Conservation (phyloP, 2,329 filamentous ascomycete species). For the Fusarium sp. region DNA sequence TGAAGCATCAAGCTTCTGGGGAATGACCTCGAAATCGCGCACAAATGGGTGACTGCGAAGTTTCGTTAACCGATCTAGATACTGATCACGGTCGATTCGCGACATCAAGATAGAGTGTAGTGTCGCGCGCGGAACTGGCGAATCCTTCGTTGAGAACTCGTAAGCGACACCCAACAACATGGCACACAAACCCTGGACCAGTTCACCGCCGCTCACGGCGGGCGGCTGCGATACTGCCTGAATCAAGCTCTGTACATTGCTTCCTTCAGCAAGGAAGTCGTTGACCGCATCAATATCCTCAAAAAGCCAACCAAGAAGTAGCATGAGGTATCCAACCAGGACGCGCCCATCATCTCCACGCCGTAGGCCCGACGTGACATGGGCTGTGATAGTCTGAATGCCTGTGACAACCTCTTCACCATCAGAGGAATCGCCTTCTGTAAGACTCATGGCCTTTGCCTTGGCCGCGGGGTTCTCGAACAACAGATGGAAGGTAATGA, state of each 20-base stretch:
- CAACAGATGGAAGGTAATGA: conserved; percentile 85
- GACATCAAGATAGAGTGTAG: conserved; percentile 80
- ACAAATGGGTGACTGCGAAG: conserved; percentile 80
- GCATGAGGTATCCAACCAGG: conserved; percentile 84
- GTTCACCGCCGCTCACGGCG: conserved; percentile 65
- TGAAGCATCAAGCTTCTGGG: conserved; percentile 67
- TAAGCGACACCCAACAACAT: conserved; percentile 88
- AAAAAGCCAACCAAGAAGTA: conserved; percentile 88
- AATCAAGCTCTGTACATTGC: conserved; percentile 85
- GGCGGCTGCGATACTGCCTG: conserved; percentile 71
- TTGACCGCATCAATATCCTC: conserved; percentile 92
- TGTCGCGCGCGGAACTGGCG: conserved; percentile 81
- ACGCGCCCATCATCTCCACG: conserved; percentile 79
- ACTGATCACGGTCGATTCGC: conserved; percentile 83
- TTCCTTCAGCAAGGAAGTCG: conserved; percentile 90
- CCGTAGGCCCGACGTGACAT: conserved; percentile 81
- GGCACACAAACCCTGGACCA: conserved; percentile 83
- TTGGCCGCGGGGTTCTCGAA: conserved; percentile 84
- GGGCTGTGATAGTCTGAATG: conserved; percentile 85
- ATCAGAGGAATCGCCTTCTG: conserved; percentile 84
- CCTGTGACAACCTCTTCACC: conserved; percentile 96
- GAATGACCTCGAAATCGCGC: conserved; percentile 87
- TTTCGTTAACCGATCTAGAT: conserved; percentile 80
- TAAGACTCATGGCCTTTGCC: conserved; percentile 77
- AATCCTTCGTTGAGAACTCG: conserved; percentile 98